Evolutionary conservation across 2,329 filamentous ascomycete species (phyloP).

Genomic region (Sclerotinia spermophila): DNA sequence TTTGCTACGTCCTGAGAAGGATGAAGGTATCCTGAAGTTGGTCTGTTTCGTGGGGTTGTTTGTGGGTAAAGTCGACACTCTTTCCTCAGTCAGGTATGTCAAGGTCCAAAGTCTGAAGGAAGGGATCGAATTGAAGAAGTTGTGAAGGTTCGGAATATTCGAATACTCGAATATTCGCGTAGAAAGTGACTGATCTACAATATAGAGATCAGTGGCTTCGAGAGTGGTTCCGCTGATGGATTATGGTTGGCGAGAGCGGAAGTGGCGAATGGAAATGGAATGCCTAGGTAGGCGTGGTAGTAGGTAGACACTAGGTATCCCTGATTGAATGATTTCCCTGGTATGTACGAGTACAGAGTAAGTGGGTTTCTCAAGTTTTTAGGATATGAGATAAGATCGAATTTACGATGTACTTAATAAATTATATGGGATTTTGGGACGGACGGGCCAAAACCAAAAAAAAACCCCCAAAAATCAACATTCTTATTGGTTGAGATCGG

Average conservation of each 20-base stretch:
- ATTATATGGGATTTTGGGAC: constrained; percentile 2
- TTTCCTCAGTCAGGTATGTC: neutral
- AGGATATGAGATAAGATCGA: constrained; percentile 6
- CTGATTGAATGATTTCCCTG: neutral
- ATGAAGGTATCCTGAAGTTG: neutral
- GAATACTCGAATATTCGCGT: constrained; percentile 4
- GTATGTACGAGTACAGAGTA: too few relatives aligned
- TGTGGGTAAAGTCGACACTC: neutral
- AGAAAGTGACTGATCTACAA: neutral
- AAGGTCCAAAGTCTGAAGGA: neutral
- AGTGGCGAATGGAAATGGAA: constrained; percentile 8
- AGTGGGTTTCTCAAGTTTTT: neutral
- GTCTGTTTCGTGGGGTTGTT: neutral
- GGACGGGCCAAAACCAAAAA: neutral
- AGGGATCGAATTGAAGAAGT: neutral
- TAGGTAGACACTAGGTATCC: too few relatives aligned
- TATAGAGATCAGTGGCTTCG: neutral
- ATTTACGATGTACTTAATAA: neutral
- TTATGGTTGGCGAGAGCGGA: constrained; percentile 2
- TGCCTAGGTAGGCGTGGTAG: neutral
- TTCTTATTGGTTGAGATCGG: neutral
- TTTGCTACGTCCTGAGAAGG: neutral
- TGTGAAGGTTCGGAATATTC: neutral
- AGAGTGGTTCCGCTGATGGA: neutral
- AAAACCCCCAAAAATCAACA: neutral